Base-by-base conservation (phyloP, 2,329 filamentous ascomycete species). In the Fusarium sp. region DNA sequence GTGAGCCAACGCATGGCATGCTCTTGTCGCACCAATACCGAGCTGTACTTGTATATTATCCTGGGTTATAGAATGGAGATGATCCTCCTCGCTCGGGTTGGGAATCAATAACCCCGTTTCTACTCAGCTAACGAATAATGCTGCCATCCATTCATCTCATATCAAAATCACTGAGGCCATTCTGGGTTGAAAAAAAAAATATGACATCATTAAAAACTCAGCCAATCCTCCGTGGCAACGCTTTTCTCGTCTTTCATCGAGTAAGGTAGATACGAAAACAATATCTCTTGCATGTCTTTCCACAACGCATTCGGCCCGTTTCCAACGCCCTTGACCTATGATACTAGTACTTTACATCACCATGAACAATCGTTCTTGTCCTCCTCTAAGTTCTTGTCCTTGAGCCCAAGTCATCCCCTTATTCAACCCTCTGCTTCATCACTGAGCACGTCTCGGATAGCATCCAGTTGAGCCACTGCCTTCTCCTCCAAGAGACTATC, bases 401-500 rank as follows among this genome's bases (percentile, higher is more conserved):
- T 18, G 22, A 48, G 22, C 24, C 8, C 43, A 43, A 63, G 11
- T 68, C 45, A 22, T 62, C 66, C 56, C 33, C 24, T 52, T 62
- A 69, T 68, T 80, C 71, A 79, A 48, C 74, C 74, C 41, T 89
- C 88, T 67, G 87, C 80, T 37, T 87, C 86, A 61, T 90, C 89
- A 67, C 83, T 84, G 68, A 92, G 81, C 50, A 92, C 86, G 74
- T 87, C 86, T 77, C 87, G 85, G 20, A 91, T 88, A 6, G 88
- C 89, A 78, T 89, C 88, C 77, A 97, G 84, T 81, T 96, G 92
- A 67, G 83, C 86, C 29, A 96, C 86, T 8, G 97, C 90, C 84
- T 92, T 94, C 79, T 93, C 91, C 82, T 97, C 94, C 62, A 98
- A 85, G 77, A 89, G 83, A 80, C 88, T 95, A 78, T 92, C 91